Evolutionary conservation across 148 eudicot species (phyloP).

Genomic region (Pharnaceum exiguum): DNA sequence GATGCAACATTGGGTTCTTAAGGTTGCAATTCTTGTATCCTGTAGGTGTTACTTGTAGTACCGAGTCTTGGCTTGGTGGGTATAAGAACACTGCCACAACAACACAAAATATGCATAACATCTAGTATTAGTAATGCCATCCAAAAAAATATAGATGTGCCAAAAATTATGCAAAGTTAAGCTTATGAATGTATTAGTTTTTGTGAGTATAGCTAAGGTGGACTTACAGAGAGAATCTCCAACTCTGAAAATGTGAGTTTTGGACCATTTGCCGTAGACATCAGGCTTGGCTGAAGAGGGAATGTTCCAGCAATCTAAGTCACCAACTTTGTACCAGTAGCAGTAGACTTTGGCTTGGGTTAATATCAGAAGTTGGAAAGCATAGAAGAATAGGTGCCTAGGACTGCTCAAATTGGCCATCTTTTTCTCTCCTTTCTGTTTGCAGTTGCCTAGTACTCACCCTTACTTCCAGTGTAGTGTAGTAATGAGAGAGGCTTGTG

Average conservation of each 20-base stretch:
- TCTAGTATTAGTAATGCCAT: too few species aligned
- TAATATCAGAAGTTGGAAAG: conserved; percentile 30
- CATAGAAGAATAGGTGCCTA: conserved; percentile 13
- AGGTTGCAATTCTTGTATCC: conserved; percentile 59
- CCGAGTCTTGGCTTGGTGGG: conserved; percentile 95
- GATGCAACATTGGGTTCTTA: conserved; percentile 65
- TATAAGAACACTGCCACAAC: conserved; percentile 69
- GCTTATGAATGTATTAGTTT: neutral
- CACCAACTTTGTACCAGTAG: conserved; percentile 70
- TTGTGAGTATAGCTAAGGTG: neutral
- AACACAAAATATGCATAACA: neutral
- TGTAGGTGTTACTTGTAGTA: conserved; percentile 58
- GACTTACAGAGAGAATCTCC: conserved; percentile 88
- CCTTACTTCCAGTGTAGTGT: neutral
- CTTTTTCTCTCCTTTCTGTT: conserved; percentile 1
- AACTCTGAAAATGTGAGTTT: conserved; percentile 38
- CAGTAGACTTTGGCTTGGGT: conserved; percentile 37
- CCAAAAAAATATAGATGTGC: too few species aligned
- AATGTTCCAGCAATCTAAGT: conserved; percentile 66
- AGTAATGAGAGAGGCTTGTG: neutral
- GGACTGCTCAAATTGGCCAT: conserved; percentile 24
- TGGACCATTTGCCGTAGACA: conserved; percentile 64
- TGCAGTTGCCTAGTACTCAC: neutral
- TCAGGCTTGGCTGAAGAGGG: conserved; percentile 54
- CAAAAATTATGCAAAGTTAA: neutral